Base-by-base conservation (phyloP, 257 asterid species). In the Fraxinus anomala region DNA sequence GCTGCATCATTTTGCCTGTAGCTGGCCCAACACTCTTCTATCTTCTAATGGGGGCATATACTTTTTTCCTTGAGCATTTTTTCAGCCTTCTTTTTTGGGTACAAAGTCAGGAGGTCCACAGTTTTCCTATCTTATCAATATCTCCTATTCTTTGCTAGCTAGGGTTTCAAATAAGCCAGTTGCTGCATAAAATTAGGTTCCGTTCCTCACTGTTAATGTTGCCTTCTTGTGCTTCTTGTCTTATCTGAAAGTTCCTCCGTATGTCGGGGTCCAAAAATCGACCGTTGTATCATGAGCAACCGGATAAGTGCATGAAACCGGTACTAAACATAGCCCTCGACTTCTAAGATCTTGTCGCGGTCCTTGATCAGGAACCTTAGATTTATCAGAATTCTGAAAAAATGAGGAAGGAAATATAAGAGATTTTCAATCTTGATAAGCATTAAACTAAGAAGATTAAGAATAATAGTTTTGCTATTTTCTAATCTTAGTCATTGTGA, bases 261-360 rank as follows among this genome's bases (percentile, higher is more conserved):
- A 92, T 70, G 96, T 89, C 30, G 97, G 97, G 14, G 91, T 91
- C 96, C 97, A 94, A 77, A 90, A 92, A 83, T 94, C 98, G 30
- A 84, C 92, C 6, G 91, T 76, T 0, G 97, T 86, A 77, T 94
- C 98, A 24, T 92, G 94, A 44, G 96, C 86, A 51, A 92, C 90
- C 0, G 98, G 97, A 73, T 89, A 94, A 14, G 97, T 94, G 91
- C 92, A 91, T 3, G 98, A 90, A 26, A 94, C 87, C 9, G 98
- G 98, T 67, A 94, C 97, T 65, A 94, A 79, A 80, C 98, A 94
- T 73, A 94, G 81, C 74, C 98, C 98, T 85, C 96, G 89, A 79
- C 91, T 91, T 76, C 96, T 82, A 24, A 94, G 97, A 82, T 94
- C 98, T 84, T 89, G 96, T 1, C 87, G 79, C 1, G 80, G 74